Conservation (phyloP, 495 filamentous ascomycete species). For the Collariella sp. region DNA sequence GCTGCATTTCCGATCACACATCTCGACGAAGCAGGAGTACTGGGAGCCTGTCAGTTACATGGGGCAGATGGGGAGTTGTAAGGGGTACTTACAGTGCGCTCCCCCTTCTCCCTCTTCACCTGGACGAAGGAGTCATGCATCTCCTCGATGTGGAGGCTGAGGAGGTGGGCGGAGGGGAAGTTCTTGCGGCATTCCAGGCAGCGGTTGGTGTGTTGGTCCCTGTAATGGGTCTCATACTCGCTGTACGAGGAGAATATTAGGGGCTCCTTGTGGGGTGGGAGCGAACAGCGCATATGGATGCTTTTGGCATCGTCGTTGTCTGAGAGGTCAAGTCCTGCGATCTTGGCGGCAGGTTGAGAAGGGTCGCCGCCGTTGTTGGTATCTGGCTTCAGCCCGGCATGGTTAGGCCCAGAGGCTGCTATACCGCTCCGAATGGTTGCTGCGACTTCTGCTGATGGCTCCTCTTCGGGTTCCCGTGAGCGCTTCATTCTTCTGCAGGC, state of each 20-base stretch:
- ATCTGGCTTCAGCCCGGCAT: not conserved
- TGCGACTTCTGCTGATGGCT: slow-evolving; percentile 16
- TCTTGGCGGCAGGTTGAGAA: slow-evolving; percentile 31
- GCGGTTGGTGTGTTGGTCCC: slow-evolving; percentile 70
- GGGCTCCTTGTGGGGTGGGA: slow-evolving; percentile 67
- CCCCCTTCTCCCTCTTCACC: slow-evolving; percentile 64
- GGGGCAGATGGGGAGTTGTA: not conserved
- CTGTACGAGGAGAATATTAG: slow-evolving; percentile 63
- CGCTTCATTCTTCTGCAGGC: slow-evolving; percentile 36
- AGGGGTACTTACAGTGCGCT: slow-evolving; percentile 66
- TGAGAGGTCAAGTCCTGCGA: slow-evolving; percentile 35
- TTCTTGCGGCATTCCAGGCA: slow-evolving; percentile 76
- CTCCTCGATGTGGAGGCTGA: slow-evolving; percentile 83
- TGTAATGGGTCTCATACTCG: slow-evolving; percentile 84
- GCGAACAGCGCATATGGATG: slow-evolving; percentile 61
- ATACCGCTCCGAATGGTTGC: not conserved
- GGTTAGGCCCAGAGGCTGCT: too few species aligned
- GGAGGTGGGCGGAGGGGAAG: slow-evolving; percentile 60
- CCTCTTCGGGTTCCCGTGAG: slow-evolving; percentile 45
- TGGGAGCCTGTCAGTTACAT: slow-evolving; percentile 22
- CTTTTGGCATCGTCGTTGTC: slow-evolving; percentile 8
- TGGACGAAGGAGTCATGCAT: slow-evolving; percentile 76
- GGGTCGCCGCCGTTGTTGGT: slow-evolving; percentile 3
- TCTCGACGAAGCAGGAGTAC: slow-evolving; percentile 85
- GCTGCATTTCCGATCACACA: slow-evolving; percentile 77